Conservation (phyloP, 345 rosid species). For the Mercurialis annua region DNA sequence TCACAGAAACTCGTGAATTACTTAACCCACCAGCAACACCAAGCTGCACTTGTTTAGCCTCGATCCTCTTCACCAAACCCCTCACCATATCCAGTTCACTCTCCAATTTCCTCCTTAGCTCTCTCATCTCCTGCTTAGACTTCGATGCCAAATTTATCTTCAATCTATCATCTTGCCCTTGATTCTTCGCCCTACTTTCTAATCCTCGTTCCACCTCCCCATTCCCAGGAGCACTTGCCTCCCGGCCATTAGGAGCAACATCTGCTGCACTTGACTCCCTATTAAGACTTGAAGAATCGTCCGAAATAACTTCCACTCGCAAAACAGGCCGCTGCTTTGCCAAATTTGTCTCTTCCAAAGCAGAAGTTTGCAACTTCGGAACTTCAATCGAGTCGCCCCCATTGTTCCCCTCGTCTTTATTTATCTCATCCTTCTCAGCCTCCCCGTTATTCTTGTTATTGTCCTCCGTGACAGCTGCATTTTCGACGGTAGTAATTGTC, state of each 20-base stretch:
- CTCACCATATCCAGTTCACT: constrained; percentile 70
- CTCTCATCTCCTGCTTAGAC: constrained; percentile 59
- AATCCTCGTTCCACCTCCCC: constrained; percentile 19
- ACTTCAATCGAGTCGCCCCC: constrained; percentile 31
- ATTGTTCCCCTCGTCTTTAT: not conserved
- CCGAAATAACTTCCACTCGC: constrained; percentile 27
- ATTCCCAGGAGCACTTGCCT: not conserved
- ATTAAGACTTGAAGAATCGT: constrained; percentile 38
- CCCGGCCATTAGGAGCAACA: constrained; percentile 10
- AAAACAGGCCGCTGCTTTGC: constrained; percentile 34
- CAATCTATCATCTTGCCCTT: constrained; percentile 37
- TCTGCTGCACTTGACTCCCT: constrained; percentile 23
- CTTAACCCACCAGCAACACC: constrained; percentile 32
- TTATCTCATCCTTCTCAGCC: not conserved
- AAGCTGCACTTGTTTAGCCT: constrained; percentile 60
- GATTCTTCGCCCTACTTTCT: constrained; percentile 44
- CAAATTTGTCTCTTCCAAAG: constrained; percentile 31
- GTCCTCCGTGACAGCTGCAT: not conserved
- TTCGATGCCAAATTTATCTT: constrained; percentile 53
- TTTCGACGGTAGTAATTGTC: not conserved
- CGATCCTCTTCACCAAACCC: constrained; percentile 74
- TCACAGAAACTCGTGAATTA: constrained; percentile 32
- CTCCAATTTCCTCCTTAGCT: constrained; percentile 70
- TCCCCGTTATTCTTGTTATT: not conserved
- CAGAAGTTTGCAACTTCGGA: constrained; percentile 30